Evolutionary conservation across 768 basidiomycete genomes (phyloP).

Genomic region (Hygrocybe coccinea): DNA sequence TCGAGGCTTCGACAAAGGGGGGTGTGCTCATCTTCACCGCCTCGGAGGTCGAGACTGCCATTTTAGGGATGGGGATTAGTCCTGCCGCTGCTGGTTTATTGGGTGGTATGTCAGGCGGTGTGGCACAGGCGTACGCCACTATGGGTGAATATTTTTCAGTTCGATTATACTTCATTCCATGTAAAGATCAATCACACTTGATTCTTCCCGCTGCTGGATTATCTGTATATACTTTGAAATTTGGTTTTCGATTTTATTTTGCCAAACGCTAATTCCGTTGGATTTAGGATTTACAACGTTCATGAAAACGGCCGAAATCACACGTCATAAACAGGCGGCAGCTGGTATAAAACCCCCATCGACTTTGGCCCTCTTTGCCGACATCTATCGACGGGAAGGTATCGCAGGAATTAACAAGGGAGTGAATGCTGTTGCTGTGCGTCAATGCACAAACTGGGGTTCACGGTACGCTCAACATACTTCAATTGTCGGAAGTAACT

Average conservation of each 20-base stretch:
- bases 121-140: conserved; percentile 98
- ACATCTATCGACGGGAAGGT: conserved; percentile 92
- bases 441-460: conserved; percentile 92
- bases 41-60: conserved; percentile 82
- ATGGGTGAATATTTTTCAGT: conserved; percentile 72
- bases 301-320: conserved; percentile 99
- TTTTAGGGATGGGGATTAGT: conserved; percentile 61
- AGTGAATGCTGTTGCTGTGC: conserved; percentile 90
- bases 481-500: neutral
- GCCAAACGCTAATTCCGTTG: neutral
- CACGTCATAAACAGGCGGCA: conserved; percentile 86
- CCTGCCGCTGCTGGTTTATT: conserved; percentile 82
- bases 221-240: conserved; percentile 13
- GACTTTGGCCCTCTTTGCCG: conserved; percentile 90
- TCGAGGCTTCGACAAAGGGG: conserved; percentile 98
- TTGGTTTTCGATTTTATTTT: conserved; percentile 2
- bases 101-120: conserved; percentile 96
- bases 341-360: conserved; percentile 81
- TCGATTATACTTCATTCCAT: conserved; percentile 10
- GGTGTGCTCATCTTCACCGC: conserved; percentile 94
- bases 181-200: neutral
- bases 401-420: conserved; percentile 98
- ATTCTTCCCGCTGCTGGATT: too few species aligned
- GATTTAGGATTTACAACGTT: conserved; percentile 89
- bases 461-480: conserved; percentile 54